phyloP scores from a whole-genome alignment of 139 green algal species.

The Desmodesmus armatus region DNA sequence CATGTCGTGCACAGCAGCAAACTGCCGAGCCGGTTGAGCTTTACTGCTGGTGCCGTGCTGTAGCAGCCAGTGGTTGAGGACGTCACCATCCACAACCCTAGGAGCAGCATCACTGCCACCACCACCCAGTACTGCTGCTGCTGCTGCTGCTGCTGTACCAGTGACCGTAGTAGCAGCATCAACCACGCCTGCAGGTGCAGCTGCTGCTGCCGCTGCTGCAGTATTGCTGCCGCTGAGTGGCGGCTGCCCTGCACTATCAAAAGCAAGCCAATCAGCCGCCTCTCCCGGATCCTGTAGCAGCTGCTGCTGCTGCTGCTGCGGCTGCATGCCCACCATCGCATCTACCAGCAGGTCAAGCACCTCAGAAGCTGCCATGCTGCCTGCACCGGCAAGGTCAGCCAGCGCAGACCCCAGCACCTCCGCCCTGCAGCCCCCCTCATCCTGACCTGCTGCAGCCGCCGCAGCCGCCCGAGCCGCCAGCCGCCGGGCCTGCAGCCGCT shows the following conservation, averaged over 20 bases:
- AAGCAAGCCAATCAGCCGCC: not conserved
- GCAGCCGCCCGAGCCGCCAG: not conserved
- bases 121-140: not conserved
- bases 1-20: slow-evolving; percentile 11
- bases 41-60: not conserved
- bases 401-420: not conserved
- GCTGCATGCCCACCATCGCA: slow-evolving; percentile 14
- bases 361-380: not conserved
- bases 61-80: too few relatives aligned
- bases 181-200: not conserved
- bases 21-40: not conserved
- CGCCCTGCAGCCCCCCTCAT: not conserved
- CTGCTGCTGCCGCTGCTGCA: not conserved
- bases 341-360: slow-evolving; percentile 25
- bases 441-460: not conserved
- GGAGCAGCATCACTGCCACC: not conserved
- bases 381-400: not conserved
- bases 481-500: slow-evolving; percentile 20
- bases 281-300: not conserved
- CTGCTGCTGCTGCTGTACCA: slow-evolving; percentile 19
- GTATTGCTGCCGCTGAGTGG: not conserved
- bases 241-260: not conserved
- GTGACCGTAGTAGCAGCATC: too few relatives aligned
- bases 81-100: too few relatives aligned
- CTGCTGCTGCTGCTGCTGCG: slow-evolving; percentile 6